Evolutionary conservation across 2,329 filamentous ascomycete genomes (phyloP), one percentile per base, ranked within the genome.

Genomic region (Ascocoryne sarcoides): DNA sequence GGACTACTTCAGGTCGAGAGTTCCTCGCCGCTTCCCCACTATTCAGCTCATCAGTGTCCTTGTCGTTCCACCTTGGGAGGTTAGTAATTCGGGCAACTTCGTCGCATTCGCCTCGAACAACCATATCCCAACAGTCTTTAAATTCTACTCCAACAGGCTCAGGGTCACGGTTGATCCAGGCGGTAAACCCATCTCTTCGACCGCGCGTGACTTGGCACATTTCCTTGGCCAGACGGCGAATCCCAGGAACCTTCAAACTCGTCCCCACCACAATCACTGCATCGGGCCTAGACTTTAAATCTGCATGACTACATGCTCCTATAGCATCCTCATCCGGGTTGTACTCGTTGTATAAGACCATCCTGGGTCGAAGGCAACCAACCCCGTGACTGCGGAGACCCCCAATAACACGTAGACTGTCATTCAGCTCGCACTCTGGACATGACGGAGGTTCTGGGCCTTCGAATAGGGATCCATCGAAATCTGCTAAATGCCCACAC

Each of bases 261-360:
- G 92, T 98, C 38, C 92, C 92, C 7, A 95, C 92, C 19, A 98
- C 92, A 51, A 98, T 79, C 18, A 98, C 75, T 14, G 89, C 89
- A 60, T 96, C 92, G 0, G 92, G 90, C 28, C 88, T 75, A 31
- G 82, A 76, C 45, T 87, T 83, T 43, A 96, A 68, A 60, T 98
- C 92, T 4, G 89, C 82, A 49, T 79, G 79, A 37, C 89, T 87
- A 30, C 95, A 89, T 16, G 85, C 85, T 32, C 90, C 89, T 60
- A 98, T 98, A 10, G 92, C 90, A 53, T 95, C 90, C 51, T 92
- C 87, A 50, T 98, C 92, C 0, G 92, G 92, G 58, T 96, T 95
- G 60, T 86, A 83, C 62, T 98, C 92, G 60, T 96, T 95, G 67
- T 98, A 98, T 8, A 98, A 73, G 4, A 96, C 90, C 68, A 98